Evolutionary conservation across 2,329 filamentous ascomycete genomes (phyloP), one percentile per base, ranked within the genome.

Genomic region (Geosmithia morbida): DNA sequence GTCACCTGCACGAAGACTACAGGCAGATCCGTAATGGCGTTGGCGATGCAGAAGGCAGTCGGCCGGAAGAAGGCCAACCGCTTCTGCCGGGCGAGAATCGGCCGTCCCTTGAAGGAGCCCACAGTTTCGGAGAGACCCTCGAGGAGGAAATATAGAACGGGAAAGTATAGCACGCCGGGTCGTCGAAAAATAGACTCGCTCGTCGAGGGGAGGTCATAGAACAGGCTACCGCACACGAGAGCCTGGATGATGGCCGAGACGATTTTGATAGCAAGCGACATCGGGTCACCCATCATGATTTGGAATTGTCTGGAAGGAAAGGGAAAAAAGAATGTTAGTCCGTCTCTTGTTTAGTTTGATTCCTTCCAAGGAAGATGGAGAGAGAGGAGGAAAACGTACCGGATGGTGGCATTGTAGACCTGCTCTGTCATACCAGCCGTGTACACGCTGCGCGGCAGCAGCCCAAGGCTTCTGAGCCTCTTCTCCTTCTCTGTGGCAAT

Each of bases 191-290:
- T 81, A 50, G 74, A 79, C 6, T 60, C 57, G 5, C 76, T 80
- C 20, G 69, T 68, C 1, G 63, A 51, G 7, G 66, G 58, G 18
- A 84, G 62, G 56, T 84, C 76, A 66, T 75, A 86, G 60, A 85
- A 86, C 49, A 86, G 71, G 47, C 59, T 76, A 69, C 53, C 77
- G 46, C 83, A 73, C 52, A 87, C 75, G 45, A 87, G 65, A 33
- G 80, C 75, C 65, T 84, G 75, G 51, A 78, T 66, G 41, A 75
- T 70, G 55, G 84, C 81, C 55, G 83, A 81, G 50, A 77, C 69
- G 2, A 77, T 48, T 42, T 61, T 57, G 16, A 60, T 51, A 10
- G 55, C 51, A 11, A 62, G 57, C 1, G 61, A 55, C 7, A 59
- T 44, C 17, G 59, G 51, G 49, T 63, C 58, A 16, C 60, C 60